These are phyloP conservation scores for Hordeum pubiflorum DNA, from an alignment of 202 grass and related monocot species.

Conservation along the genomic window DNA sequence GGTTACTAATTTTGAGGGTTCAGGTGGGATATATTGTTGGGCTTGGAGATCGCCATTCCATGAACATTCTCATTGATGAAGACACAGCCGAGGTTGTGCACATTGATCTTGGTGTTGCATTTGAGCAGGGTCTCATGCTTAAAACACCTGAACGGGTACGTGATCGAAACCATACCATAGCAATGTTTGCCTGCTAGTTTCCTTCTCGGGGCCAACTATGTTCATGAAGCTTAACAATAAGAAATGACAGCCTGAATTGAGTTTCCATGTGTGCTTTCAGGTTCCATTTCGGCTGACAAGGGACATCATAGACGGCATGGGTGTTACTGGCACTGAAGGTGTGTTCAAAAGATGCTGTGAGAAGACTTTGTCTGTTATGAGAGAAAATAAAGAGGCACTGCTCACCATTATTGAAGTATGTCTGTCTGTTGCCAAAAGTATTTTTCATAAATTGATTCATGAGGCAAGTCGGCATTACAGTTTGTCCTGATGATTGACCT, in stretches of 20 bases:
- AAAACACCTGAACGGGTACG: conserved; percentile 96
- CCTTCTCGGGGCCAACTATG: neutral
- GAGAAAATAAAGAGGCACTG: conserved; percentile 81
- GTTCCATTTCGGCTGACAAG: conserved; percentile 89
- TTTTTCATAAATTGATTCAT: conserved; percentile 15
- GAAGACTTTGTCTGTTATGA: conserved; percentile 92
- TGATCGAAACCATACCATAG: neutral
- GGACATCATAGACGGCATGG: conserved; percentile 93
- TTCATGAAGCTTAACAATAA: neutral
- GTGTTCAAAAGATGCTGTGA: conserved; percentile 96
- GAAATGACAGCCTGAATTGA: conserved; percentile 2
- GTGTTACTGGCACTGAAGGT: conserved; percentile 82
- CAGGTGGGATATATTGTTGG: conserved; percentile 97
- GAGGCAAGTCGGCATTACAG: neutral
- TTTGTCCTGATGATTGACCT: conserved; percentile 11
- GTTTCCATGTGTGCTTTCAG: conserved; percentile 36
- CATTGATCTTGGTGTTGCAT: conserved; percentile 97
- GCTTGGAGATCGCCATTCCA: conserved; percentile 89
- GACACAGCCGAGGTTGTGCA: conserved; percentile 88
- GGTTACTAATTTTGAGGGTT: conserved; percentile 24
- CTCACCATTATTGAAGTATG: conserved; percentile 90
- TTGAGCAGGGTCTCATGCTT: conserved; percentile 97
- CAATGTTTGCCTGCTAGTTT: neutral
- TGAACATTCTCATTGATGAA: conserved; percentile 98
- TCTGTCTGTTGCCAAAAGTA: conserved; percentile 3